These are phyloP conservation scores for Rugiboletus extremiorientalis DNA, from an alignment of 1,284 basidiomycete genomes.

Conservation along the genomic window DNA sequence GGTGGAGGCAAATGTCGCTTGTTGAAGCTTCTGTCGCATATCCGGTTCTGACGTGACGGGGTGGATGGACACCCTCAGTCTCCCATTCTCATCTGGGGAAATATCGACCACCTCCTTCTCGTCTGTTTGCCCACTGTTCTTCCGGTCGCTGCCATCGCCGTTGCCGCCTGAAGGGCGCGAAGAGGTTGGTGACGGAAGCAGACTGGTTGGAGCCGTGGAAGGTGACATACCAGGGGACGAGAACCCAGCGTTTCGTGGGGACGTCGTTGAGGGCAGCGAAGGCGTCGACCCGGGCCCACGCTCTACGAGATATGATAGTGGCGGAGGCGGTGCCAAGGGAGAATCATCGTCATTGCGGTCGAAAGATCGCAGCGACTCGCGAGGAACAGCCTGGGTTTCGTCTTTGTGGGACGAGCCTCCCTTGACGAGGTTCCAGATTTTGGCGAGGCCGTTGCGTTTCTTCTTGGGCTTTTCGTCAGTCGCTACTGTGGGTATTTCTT, in stretches of 20 bases:
- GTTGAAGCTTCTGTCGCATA: slow-evolving; percentile 47
- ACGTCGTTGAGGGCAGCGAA: slow-evolving; percentile 58
- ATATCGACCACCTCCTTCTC: slow-evolving; percentile 36
- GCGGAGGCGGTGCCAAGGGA: slow-evolving; percentile 82
- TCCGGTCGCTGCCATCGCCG: slow-evolving; percentile 49
- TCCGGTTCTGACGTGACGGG: slow-evolving; percentile 59
- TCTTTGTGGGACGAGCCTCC: slow-evolving; percentile 49
- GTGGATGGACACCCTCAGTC: slow-evolving; percentile 43
- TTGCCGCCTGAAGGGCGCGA: slow-evolving; percentile 60
- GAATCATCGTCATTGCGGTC: slow-evolving; percentile 60
- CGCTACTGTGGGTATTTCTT: slow-evolving; percentile 22
- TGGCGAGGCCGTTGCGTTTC: slow-evolving; percentile 80
- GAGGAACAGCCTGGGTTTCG: slow-evolving; percentile 9
- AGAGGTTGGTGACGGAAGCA: slow-evolving; percentile 70
- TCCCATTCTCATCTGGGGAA: slow-evolving; percentile 35
- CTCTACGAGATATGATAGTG: slow-evolving; percentile 79
- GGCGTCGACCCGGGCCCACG: slow-evolving; percentile 64
- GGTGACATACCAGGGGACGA: slow-evolving; percentile 62
- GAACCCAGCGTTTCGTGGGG: slow-evolving; percentile 51
- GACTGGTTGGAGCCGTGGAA: slow-evolving; percentile 68
- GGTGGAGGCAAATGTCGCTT: slow-evolving; percentile 34
- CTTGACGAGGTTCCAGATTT: slow-evolving; percentile 81
- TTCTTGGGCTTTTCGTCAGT: slow-evolving; percentile 50
- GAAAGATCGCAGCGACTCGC: slow-evolving; percentile 36
- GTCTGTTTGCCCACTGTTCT: slow-evolving; percentile 38